A percentile compares a stretch with the other conserved stretches of the same genome.
Evolutionary conservation across 2,329 filamentous ascomycete species (phyloP).

Genomic region (Dryadomyces sulphureus): DNA sequence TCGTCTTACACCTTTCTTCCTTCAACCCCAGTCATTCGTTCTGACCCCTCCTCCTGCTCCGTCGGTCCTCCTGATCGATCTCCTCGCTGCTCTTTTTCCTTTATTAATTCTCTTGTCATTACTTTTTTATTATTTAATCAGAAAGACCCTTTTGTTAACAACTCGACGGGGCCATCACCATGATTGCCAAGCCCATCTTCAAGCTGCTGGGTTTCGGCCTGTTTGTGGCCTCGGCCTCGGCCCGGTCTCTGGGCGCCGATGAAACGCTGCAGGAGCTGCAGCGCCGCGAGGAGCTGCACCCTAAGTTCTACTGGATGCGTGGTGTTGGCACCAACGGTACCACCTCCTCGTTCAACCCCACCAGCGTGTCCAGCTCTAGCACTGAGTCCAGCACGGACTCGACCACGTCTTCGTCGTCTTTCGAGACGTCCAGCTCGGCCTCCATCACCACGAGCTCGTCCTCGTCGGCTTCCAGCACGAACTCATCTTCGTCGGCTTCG

Average conservation of each 20-base stretch:
- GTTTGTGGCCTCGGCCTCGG: not conserved
- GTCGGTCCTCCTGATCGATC: not conserved
- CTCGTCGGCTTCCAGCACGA: constrained; percentile 19
- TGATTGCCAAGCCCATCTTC: not conserved
- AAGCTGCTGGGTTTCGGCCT: not conserved
- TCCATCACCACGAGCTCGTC: constrained; percentile 13
- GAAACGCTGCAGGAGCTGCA: not conserved
- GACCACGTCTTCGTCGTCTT: constrained; percentile 19
- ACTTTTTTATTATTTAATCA: not conserved
- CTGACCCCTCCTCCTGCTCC: not conserved
- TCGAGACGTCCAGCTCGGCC: not conserved
- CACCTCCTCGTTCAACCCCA: not conserved
- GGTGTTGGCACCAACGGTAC: not conserved
- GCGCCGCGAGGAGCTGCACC: not conserved
- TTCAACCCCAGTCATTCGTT: not conserved
- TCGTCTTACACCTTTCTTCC: not conserved
- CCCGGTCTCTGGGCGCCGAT: not conserved
- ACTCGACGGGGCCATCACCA: not conserved
- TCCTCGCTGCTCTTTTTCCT: too few relatives aligned
- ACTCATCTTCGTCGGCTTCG: constrained; percentile 18
- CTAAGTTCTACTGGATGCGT: not conserved
- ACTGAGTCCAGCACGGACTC: constrained; percentile 13
- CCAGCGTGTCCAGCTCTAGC: not conserved
- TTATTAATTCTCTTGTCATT: not conserved
- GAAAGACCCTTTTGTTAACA: not conserved